These are phyloP conservation scores for Kodamaea alishanica DNA, from an alignment of 1,139 yeast species.

Conservation along the genomic window DNA sequence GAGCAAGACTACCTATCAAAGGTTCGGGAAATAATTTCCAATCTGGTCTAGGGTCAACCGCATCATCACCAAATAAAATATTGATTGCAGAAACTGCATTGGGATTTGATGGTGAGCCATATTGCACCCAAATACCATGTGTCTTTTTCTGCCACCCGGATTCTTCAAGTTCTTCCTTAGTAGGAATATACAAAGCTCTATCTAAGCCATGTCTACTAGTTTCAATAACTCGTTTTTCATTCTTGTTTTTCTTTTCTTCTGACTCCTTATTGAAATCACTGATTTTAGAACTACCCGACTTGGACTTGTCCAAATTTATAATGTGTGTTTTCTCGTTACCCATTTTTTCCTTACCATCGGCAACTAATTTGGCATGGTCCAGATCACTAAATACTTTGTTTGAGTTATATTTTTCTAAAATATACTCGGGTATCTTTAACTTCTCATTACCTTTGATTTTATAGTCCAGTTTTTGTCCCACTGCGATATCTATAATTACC, in stretches of 20 bases:
- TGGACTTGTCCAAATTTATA: conserved; percentile 15
- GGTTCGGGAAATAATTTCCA: conserved; percentile 51
- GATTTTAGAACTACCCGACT: conserved; percentile 16
- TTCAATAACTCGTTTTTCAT: conserved; percentile 3
- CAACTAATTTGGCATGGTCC: conserved; percentile 19
- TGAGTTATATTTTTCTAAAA: conserved; percentile 29
- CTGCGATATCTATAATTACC: conserved; percentile 40
- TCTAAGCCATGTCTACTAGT: conserved; percentile 22
- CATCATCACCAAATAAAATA: conserved; percentile 66
- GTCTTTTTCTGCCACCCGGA: conserved; percentile 38
- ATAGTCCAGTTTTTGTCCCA: conserved; percentile 26
- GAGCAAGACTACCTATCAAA: conserved; percentile 20
- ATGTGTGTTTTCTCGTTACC: conserved; percentile 13
- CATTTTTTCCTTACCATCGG: conserved; percentile 11
- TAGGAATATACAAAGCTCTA: conserved; percentile 28
- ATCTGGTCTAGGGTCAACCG: conserved; percentile 71
- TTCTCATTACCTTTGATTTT: conserved; percentile 33
- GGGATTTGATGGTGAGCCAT: conserved; percentile 27
- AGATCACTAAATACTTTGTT: conserved; percentile 27
- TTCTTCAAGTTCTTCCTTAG: conserved; percentile 24
- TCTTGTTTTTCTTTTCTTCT: conserved; percentile 7
- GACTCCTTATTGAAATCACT: conserved; percentile 11
- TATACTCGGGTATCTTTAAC: conserved; percentile 25
- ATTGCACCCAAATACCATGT: conserved; percentile 49
- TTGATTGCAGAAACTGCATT: conserved; percentile 47